These are phyloP conservation scores for Jacaranda copaia DNA, from an alignment of 257 asterid genomes.

Conservation along the genomic window DNA sequence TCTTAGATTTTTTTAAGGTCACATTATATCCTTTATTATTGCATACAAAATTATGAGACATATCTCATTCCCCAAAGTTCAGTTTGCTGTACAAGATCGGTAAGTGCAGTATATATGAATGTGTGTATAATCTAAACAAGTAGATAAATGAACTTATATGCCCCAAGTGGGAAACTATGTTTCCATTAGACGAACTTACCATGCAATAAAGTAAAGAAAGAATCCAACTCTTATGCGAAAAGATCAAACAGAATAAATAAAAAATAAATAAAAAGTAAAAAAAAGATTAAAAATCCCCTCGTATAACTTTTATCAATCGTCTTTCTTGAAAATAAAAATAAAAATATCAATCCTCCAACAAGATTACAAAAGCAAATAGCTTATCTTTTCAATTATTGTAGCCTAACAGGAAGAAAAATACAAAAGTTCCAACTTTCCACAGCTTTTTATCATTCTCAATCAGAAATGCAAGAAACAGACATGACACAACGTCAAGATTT, in stretches of 20 bases:
- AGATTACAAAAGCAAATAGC: background rate
- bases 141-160: background rate
- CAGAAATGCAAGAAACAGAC: conserved; percentile 9
- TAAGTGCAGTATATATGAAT: background rate
- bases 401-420: conserved; percentile 16
- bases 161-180: background rate
- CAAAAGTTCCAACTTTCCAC: background rate
- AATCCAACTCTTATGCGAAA: background rate
- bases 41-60: background rate
- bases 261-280: too few relatives aligned
- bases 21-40: background rate
- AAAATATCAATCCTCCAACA: background rate
- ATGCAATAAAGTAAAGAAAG: background rate
- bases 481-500: conserved; percentile 25
- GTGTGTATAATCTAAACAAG: background rate
- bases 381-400: background rate
- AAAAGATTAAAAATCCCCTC: background rate
- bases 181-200: background rate
- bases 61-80: conserved; percentile 5
- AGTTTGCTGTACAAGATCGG: background rate
- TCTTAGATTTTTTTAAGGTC: background rate
- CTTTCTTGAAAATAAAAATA: background rate
- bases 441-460: conserved; percentile 4
- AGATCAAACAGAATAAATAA: background rate
- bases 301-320: background rate